Percentiles rank a stretch among this genome's conserved stretches.
These are phyloP conservation scores for Acmispon strigosus DNA, from an alignment of 306 rosid species.

Conservation along the genomic window DNA sequence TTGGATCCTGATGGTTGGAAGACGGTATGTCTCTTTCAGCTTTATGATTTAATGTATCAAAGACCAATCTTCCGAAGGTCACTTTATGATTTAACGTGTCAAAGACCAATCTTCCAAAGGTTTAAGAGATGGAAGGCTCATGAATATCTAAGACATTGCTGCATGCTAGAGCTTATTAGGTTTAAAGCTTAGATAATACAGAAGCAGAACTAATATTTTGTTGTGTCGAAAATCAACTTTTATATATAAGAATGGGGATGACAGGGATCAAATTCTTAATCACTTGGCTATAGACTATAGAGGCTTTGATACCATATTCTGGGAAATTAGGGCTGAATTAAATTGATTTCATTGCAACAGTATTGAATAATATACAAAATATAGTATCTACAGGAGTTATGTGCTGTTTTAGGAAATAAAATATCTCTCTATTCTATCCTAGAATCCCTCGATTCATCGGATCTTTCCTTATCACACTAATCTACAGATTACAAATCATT, in stretches of 20 bases:
- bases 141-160: background rate
- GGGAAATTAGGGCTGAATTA: no score
- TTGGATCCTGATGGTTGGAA: constrained; percentile 99
- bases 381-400: no score
- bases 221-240: background rate
- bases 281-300: background rate
- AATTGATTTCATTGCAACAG: no score
- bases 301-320: background rate
- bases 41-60: constrained; percentile 1
- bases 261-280: background rate
- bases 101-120: constrained; percentile 3
- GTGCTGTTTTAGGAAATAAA: no score
- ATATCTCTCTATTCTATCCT: no score
- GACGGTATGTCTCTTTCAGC: constrained; percentile 52
- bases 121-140: background rate
- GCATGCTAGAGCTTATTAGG: constrained; percentile 3
- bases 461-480: no score
- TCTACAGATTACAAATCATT: no score
- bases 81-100: constrained; percentile 2
- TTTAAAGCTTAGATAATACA: background rate
- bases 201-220: background rate
- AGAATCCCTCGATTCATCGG: no score
- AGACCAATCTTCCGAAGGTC: background rate
- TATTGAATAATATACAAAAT: no score
- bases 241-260: background rate